Conservation (phyloP, 768 basidiomycete species). For the Lentinula lateritia region DNA sequence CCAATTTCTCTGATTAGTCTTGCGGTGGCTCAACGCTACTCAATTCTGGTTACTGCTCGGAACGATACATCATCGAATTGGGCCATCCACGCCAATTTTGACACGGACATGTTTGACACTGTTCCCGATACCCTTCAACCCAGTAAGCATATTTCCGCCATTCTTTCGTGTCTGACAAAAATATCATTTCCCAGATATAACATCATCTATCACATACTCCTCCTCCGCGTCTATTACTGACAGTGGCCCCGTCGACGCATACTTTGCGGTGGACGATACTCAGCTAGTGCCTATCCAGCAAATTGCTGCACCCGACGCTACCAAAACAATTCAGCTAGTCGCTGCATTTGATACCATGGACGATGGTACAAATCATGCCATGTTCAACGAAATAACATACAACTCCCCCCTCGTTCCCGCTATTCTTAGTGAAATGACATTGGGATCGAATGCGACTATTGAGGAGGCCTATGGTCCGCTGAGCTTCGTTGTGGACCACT, state of each 20-base stretch:
- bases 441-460: constrained; percentile 69
- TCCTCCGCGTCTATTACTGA: constrained; percentile 45
- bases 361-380: constrained; percentile 82
- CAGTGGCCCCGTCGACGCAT: constrained; percentile 47
- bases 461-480: constrained; percentile 71
- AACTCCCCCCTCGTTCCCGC: constrained; percentile 69
- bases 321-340: constrained; percentile 63
- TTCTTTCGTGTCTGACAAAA: neutral
- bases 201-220: constrained; percentile 77
- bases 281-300: constrained; percentile 57
- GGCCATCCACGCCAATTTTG: constrained; percentile 89
- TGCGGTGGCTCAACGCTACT: constrained; percentile 89
- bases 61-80: constrained; percentile 84
- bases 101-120: constrained; percentile 83
- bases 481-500: constrained; percentile 69
- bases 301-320: constrained; percentile 43
- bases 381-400: constrained; percentile 67
- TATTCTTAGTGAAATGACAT: constrained; percentile 67
- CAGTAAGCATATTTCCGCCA: constrained; percentile 40
- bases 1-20: constrained; percentile 68
- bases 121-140: constrained; percentile 68
- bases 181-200: constrained; percentile 50
- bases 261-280: constrained; percentile 62
- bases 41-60: constrained; percentile 84
- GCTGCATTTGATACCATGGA: constrained; percentile 79